Evolutionary conservation across 768 basidiomycete species (phyloP).

Genomic region (Hemileccinum impolitum): DNA sequence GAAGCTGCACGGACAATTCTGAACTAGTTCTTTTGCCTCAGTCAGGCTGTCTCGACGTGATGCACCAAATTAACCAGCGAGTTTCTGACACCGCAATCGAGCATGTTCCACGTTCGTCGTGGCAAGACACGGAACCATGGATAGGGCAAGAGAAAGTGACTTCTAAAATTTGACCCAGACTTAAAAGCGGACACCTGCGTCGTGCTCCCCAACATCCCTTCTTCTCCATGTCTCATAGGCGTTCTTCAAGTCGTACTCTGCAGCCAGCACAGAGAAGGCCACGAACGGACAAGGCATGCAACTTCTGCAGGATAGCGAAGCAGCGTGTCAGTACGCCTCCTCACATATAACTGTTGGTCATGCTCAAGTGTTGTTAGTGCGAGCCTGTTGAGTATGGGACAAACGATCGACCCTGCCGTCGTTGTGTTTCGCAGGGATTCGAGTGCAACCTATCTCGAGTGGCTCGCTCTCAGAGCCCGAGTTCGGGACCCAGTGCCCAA

Average conservation of each 20-base stretch:
- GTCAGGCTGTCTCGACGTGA: conserved; percentile 10
- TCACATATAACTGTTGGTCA: neutral
- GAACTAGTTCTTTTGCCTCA: conserved; percentile 12
- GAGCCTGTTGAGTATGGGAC: conserved; percentile 13
- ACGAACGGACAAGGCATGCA: conserved; percentile 17
- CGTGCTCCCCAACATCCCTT: conserved; percentile 9
- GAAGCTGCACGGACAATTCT: conserved; percentile 9
- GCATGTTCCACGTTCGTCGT: conserved; percentile 7
- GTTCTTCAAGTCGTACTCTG: conserved; percentile 4
- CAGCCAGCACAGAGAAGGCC: conserved; percentile 12
- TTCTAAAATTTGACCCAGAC: conserved; percentile 8
- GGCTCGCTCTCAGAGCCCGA: conserved; percentile 23
- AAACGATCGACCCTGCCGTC: conserved; percentile 19
- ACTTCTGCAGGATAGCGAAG: conserved; percentile 17
- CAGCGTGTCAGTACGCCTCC: conserved; percentile 14
- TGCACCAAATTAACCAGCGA: conserved; percentile 13
- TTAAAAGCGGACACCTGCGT: conserved; percentile 14
- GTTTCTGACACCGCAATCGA: conserved; percentile 13
- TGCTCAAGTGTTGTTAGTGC: conserved; percentile 17
- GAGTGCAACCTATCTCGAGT: conserved; percentile 13
- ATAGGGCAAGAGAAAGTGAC: conserved; percentile 4
- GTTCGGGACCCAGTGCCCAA: conserved; percentile 7
- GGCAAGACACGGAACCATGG: conserved; percentile 9
- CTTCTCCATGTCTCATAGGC: conserved; percentile 14
- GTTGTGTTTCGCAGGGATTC: conserved; percentile 14